Conservation (phyloP, 345 rosid genomes). For the Hibiscus trionum region DNA sequence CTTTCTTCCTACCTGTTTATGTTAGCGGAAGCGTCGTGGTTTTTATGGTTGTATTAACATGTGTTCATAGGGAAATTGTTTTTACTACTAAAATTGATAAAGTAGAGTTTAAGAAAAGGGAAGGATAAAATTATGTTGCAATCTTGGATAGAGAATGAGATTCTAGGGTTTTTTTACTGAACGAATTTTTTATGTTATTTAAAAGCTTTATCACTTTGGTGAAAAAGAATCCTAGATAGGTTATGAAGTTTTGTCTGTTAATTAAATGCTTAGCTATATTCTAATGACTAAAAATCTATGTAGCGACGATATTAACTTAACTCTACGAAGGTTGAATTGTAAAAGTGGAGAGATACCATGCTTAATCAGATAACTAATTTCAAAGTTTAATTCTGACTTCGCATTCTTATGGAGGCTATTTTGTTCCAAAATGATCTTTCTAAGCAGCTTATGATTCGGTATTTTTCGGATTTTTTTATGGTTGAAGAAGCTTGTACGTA, state of each 20-base stretch:
- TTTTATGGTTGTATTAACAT: background rate
- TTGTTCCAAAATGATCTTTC: background rate
- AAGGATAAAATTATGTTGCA: background rate
- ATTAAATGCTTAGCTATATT: background rate
- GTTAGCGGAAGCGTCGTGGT: background rate
- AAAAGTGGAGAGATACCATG: background rate
- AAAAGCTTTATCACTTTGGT: background rate
- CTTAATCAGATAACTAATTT: background rate
- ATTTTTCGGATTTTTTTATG: background rate
- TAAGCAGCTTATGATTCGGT: background rate
- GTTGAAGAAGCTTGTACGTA: background rate
- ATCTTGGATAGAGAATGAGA: background rate
- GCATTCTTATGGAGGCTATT: background rate
- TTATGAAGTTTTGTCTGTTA: background rate
- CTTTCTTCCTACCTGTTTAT: background rate
- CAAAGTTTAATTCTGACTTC: background rate
- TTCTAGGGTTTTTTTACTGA: background rate
- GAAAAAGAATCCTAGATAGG: background rate
- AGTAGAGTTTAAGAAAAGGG: background rate
- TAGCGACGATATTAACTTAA: background rate
- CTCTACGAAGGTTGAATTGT: constrained; percentile 2
- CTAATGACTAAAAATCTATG: background rate
- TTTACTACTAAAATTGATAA: background rate
- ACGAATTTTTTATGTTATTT: background rate
- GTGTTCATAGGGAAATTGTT: background rate